phyloP scores from a whole-genome alignment of 2,329 filamentous ascomycete genomes.

The Nemania sp. region DNA sequence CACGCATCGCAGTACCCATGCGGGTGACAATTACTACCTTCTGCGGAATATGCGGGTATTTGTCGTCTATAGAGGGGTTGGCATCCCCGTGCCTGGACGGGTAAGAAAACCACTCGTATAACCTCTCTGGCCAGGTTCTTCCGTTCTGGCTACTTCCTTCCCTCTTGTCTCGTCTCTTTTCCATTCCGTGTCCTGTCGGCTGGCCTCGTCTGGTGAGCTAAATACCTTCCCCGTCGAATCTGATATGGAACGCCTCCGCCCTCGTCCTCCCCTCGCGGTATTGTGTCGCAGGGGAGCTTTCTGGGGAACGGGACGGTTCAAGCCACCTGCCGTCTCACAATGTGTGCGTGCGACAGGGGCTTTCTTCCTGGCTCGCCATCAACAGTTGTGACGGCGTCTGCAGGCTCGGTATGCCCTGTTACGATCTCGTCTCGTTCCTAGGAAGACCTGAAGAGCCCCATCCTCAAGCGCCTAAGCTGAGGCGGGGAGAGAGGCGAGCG shows the following conservation, averaged over 20 bases:
- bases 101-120: slow-evolving; percentile 10
- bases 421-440: slow-evolving; percentile 2
- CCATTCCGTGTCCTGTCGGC: slow-evolving; percentile 1
- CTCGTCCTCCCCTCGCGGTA: not conserved
- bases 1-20: slow-evolving; percentile 17
- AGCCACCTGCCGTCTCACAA: slow-evolving; percentile 15
- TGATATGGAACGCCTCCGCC: not conserved
- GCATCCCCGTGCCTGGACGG: slow-evolving; percentile 4
- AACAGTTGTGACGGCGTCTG: slow-evolving; percentile 17
- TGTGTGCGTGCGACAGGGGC: slow-evolving; percentile 16
- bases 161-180: slow-evolving; percentile 10
- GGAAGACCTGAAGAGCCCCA: slow-evolving; percentile 3
- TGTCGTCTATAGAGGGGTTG: slow-evolving; percentile 19
- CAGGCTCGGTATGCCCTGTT: slow-evolving; percentile 16
- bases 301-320: slow-evolving; percentile 10
- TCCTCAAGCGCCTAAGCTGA: slow-evolving; percentile 2
- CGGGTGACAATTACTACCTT: slow-evolving; percentile 26
- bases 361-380: not conserved
- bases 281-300: slow-evolving; percentile 5
- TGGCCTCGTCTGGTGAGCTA: slow-evolving; percentile 4
- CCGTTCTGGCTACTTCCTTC: slow-evolving; percentile 8
- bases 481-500: slow-evolving; percentile 3
- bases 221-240: slow-evolving; percentile 2
- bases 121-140: slow-evolving; percentile 1
- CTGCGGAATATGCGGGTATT: slow-evolving; percentile 16